A percentile compares a stretch with the other conserved stretches of the same genome.
These are phyloP conservation scores for Botrytis deweyae DNA, from an alignment of 2,329 filamentous ascomycete genomes.

Conservation along the genomic window DNA sequence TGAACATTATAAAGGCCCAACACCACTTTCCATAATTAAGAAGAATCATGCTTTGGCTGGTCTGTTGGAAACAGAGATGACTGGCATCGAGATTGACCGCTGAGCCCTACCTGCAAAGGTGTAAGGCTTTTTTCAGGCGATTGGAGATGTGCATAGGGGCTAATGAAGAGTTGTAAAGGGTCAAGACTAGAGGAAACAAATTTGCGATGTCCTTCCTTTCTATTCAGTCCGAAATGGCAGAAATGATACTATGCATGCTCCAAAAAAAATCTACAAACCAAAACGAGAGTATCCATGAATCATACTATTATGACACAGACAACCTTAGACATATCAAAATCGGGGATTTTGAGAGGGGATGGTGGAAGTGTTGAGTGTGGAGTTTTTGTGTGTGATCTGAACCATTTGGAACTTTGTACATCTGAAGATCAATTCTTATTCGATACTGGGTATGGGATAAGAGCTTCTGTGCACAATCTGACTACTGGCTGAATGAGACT, in stretches of 20 bases:
- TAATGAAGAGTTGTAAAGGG: background rate
- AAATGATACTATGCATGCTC: background rate
- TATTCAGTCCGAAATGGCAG: background rate
- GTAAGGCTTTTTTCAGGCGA: rapidly evolving
- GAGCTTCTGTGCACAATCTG: background rate
- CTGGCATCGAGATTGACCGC: background rate
- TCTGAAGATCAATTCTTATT: background rate
- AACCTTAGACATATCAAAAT: background rate
- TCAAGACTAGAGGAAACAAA: background rate
- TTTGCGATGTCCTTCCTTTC: rapidly evolving
- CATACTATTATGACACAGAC: background rate
- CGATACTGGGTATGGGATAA: background rate
- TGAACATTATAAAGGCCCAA: background rate
- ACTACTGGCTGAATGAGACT: too few species aligned
- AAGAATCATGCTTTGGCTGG: constrained; percentile 16
- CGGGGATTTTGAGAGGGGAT: too few species aligned
- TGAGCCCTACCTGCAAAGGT: background rate
- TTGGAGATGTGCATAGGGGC: background rate
- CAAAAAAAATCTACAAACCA: background rate
- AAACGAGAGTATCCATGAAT: background rate
- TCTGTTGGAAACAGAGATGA: background rate
- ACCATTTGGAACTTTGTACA: background rate
- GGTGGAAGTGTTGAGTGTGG: background rate
- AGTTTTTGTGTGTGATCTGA: background rate
- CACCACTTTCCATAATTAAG: background rate